Percentiles rank a stretch among this genome's conserved stretches.
phyloP scores from a whole-genome alignment of 2,329 filamentous ascomycete species.

The Monilinia aucupariae region DNA sequence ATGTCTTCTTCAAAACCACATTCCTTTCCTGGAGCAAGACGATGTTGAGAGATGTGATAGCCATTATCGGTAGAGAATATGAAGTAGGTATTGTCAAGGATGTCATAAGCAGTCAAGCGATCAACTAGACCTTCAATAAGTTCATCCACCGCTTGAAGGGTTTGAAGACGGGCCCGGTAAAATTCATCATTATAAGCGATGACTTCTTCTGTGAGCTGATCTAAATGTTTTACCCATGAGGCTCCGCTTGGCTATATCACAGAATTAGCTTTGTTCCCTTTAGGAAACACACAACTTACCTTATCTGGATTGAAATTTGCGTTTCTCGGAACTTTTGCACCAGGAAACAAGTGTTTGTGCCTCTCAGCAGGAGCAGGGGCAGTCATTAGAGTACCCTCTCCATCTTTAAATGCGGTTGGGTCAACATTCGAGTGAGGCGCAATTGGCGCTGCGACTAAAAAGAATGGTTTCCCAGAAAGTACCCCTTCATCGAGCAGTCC shows the following conservation, averaged over 20 bases:
- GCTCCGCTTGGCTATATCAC: conserved; percentile 39
- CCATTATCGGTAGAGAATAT: conserved; percentile 55
- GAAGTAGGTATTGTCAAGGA: conserved; percentile 48
- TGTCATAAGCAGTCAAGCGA: conserved; percentile 38
- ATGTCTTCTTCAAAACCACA: conserved; percentile 49
- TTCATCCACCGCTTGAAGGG: conserved; percentile 52
- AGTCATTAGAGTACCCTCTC: conserved; percentile 35
- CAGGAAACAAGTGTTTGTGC: conserved; percentile 57
- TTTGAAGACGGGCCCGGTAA: conserved; percentile 46
- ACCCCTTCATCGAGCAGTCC: conserved; percentile 58
- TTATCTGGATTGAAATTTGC: conserved; percentile 61
- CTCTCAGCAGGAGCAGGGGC: conserved; percentile 54
- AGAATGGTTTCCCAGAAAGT: conserved; percentile 53
- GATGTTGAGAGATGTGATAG: conserved; percentile 48
- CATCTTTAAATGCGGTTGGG: conserved; percentile 10
- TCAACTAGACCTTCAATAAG: conserved; percentile 45
- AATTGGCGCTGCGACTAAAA: conserved; percentile 59
- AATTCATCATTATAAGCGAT: conserved; percentile 47
- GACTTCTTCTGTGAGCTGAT: conserved; percentile 39
- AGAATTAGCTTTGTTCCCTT: background rate
- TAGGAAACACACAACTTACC: conserved; percentile 35
- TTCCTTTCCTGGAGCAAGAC: conserved; percentile 45
- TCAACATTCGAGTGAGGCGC: conserved; percentile 57
- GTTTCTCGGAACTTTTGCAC: conserved; percentile 54
- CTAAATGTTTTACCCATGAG: conserved; percentile 44